A percentile compares a stretch with the other conserved stretches of the same genome.
Evolutionary conservation across 768 basidiomycete genomes (phyloP).

Genomic region (Lentinus brumalis): DNA sequence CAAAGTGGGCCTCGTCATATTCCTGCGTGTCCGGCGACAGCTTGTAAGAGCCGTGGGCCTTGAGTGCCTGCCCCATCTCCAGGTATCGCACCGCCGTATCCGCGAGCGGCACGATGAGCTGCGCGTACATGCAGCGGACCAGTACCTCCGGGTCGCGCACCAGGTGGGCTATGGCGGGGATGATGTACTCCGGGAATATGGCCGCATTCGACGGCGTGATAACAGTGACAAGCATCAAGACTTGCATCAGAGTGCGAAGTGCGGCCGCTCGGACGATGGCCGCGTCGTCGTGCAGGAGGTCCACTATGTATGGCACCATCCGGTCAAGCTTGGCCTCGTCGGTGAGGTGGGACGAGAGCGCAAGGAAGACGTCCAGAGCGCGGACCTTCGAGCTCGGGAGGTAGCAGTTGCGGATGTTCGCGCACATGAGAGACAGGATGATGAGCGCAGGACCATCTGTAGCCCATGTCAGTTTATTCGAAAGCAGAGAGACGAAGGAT

Average conservation of each 20-base stretch:
- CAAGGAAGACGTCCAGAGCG: slow-evolving; percentile 84
- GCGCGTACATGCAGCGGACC: slow-evolving; percentile 80
- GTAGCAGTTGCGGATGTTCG: slow-evolving; percentile 86
- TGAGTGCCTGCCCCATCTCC: slow-evolving; percentile 91
- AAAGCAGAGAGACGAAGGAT: neutral
- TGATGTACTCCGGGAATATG: slow-evolving; percentile 94
- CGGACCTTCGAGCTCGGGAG: slow-evolving; percentile 85
- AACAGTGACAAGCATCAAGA: slow-evolving; percentile 66
- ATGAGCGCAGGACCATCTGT: slow-evolving; percentile 88
- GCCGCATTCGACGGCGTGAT: slow-evolving; percentile 65
- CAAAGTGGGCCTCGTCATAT: slow-evolving; percentile 78
- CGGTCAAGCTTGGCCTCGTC: slow-evolving; percentile 96
- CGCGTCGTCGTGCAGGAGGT: slow-evolving; percentile 83
- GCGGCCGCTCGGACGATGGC: slow-evolving; percentile 82
- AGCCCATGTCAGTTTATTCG: neutral
- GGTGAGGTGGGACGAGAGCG: slow-evolving; percentile 76
- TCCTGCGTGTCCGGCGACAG: slow-evolving; percentile 65
- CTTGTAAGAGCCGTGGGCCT: slow-evolving; percentile 77
- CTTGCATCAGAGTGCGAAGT: slow-evolving; percentile 77
- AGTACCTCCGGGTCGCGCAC: slow-evolving; percentile 83
- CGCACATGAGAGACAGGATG: slow-evolving; percentile 82
- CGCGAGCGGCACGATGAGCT: slow-evolving; percentile 82
- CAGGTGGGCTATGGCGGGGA: slow-evolving; percentile 85
- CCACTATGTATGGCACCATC: slow-evolving; percentile 89
- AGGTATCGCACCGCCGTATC: slow-evolving; percentile 86